Percentiles rank a stretch among this genome's conserved stretches.
Conservation (phyloP, 768 basidiomycete genomes). For the Guyanaporus albipodus region DNA sequence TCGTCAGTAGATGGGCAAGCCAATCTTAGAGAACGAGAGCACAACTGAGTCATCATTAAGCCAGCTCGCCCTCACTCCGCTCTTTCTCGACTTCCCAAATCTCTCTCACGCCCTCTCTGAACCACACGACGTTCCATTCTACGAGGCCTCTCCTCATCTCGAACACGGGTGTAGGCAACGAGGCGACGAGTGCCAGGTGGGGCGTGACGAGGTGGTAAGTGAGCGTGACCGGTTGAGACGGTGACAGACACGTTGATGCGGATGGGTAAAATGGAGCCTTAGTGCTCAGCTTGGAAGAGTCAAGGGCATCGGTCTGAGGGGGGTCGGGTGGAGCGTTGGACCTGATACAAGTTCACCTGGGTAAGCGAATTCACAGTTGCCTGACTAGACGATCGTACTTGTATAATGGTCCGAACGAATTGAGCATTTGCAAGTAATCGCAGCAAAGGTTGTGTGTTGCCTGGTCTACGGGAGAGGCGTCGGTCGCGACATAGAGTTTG, state of each 20-base stretch:
- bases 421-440: conserved; percentile 86
- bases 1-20: not conserved
- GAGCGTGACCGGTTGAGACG: conserved; percentile 62
- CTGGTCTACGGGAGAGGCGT: conserved; percentile 86
- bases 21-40: not conserved
- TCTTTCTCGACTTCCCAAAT: conserved; percentile 76
- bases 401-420: conserved; percentile 82
- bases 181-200: conserved; percentile 64
- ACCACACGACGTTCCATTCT: conserved; percentile 85
- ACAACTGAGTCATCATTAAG: not conserved
- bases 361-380: conserved; percentile 1
- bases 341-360: conserved; percentile 8
- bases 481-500: conserved; percentile 88
- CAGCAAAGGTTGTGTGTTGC: conserved; percentile 86
- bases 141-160: conserved; percentile 71
- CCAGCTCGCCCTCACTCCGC: conserved; percentile 23
- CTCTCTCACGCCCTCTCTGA: conserved; percentile 78
- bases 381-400: conserved; percentile 43
- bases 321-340: conserved; percentile 16
- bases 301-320: conserved; percentile 1
- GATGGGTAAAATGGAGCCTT: conserved; percentile 64
- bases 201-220: conserved; percentile 80
- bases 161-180: conserved; percentile 69
- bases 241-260: conserved; percentile 59
- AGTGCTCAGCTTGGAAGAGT: conserved; percentile 14